These are phyloP conservation scores for Middelhovenomyces tepae DNA, from an alignment of 805 yeast genomes.

Conservation along the genomic window DNA sequence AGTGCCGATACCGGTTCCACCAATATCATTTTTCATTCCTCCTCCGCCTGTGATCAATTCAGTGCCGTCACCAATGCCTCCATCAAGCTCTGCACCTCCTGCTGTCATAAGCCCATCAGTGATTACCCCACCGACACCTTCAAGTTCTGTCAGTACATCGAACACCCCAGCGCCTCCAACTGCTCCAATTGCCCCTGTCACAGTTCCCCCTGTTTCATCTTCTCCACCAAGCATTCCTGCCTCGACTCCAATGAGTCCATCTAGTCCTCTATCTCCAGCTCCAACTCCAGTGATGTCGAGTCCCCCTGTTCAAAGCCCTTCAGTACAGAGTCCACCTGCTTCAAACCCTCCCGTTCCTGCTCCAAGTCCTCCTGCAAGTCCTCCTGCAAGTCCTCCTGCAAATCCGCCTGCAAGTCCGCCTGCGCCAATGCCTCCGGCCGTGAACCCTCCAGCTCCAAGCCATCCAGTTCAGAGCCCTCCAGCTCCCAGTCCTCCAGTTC, in stretches of 20 bases:
- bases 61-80: conserved; percentile 1
- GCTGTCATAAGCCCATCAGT: background rate
- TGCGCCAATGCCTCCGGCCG: background rate
- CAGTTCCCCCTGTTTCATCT: background rate
- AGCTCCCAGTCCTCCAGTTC: background rate
- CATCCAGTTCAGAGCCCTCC: background rate
- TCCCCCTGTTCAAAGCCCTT: background rate
- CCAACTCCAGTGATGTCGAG: conserved; percentile 1
- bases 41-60: too few species aligned
- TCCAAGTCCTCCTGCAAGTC: background rate
- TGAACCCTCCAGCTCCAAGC: background rate
- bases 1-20: too few species aligned
- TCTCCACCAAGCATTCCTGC: background rate
- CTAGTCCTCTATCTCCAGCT: background rate
- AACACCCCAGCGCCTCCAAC: background rate
- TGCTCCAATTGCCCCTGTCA: background rate
- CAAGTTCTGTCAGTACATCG: too few species aligned
- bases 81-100: background rate
- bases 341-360: background rate
- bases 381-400: conserved; percentile 1
- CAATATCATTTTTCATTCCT: too few species aligned
- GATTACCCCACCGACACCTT: too few species aligned
- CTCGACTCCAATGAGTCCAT: background rate
- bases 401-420: background rate
- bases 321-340: conserved; percentile 1